Conservation (phyloP, 2,329 filamentous ascomycete species). For the Periconia digitata region DNA sequence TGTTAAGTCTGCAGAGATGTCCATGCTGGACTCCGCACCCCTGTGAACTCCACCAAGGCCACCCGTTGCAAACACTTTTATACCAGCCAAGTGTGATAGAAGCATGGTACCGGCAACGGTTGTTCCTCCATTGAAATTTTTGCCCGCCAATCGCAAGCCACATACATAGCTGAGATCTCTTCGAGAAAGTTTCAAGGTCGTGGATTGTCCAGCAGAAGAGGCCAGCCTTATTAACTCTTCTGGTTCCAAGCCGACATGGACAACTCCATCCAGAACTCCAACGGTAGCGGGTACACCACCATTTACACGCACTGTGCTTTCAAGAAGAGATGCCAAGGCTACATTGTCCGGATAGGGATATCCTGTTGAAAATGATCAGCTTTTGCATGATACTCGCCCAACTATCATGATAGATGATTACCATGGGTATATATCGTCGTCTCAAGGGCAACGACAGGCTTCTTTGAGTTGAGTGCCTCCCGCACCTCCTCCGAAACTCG, state of each 20-base stretch:
- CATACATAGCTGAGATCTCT: constrained; percentile 82
- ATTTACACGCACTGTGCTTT: constrained; percentile 76
- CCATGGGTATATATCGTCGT: constrained; percentile 98
- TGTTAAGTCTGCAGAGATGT: constrained; percentile 92
- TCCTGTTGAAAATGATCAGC: constrained; percentile 45
- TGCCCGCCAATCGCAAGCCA: constrained; percentile 69
- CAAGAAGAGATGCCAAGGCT: constrained; percentile 76
- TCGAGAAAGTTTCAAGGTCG: constrained; percentile 79
- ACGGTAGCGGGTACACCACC: constrained; percentile 86
- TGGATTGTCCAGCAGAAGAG: constrained; percentile 63
- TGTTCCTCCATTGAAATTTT: constrained; percentile 80
- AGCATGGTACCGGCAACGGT: constrained; percentile 94
- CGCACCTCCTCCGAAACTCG: constrained; percentile 79
- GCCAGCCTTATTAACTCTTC: constrained; percentile 73
- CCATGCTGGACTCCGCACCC: constrained; percentile 82
- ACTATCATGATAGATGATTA: constrained; percentile 19
- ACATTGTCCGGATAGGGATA: constrained; percentile 73
- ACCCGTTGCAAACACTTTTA: constrained; percentile 91
- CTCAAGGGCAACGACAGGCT: constrained; percentile 89
- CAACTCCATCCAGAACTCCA: constrained; percentile 80
- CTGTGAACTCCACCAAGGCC: constrained; percentile 93
- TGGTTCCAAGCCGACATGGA: constrained; percentile 73
- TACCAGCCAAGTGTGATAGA: constrained; percentile 81
- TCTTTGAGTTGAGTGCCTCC: constrained; percentile 71
- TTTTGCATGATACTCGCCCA: neutral